phyloP scores from a whole-genome alignment of 768 basidiomycete genomes.

The Postia placenta region DNA sequence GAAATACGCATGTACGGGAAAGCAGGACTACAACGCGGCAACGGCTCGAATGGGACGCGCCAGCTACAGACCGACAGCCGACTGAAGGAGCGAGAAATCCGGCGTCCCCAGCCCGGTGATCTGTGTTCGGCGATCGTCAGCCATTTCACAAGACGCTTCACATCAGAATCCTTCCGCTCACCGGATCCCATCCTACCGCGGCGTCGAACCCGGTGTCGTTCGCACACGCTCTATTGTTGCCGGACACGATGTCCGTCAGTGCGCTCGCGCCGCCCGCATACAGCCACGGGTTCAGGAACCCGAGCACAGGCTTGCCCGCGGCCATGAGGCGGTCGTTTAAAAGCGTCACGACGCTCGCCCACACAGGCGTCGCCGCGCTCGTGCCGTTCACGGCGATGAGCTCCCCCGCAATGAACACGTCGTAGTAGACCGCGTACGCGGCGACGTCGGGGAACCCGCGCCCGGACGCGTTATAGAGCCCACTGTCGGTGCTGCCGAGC shows the following conservation, averaged over 20 bases:
- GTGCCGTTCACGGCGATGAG: conserved; percentile 24
- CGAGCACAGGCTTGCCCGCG: conserved; percentile 24
- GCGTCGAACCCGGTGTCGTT: conserved; percentile 27
- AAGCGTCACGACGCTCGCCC: conserved; percentile 26
- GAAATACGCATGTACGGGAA: no score
- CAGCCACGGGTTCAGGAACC: conserved; percentile 28
- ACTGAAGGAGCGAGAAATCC: conserved; percentile 36
- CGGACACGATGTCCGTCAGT: conserved; percentile 28
- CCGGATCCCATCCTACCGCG: conserved; percentile 25
- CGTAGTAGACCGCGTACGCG: conserved; percentile 22
- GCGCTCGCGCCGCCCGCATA: conserved; percentile 1
- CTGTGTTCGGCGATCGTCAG: conserved; percentile 18
- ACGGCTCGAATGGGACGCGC: no score
- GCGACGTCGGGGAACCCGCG: conserved; percentile 28
- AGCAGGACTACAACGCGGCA: no score
- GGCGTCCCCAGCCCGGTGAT: conserved; percentile 61
- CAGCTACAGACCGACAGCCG: not conserved
- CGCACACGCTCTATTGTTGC: conserved; percentile 19
- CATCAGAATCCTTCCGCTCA: no score
- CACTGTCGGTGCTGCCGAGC: conserved; percentile 16
- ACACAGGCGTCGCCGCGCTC: conserved; percentile 27
- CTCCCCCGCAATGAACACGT: conserved; percentile 5
- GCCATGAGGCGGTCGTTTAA: conserved; percentile 28
- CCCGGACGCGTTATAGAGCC: conserved; percentile 13
- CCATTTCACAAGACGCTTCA: no score